Evolutionary conservation across 1,139 yeast species (phyloP).

Genomic region (Kodamaea derodonti): DNA sequence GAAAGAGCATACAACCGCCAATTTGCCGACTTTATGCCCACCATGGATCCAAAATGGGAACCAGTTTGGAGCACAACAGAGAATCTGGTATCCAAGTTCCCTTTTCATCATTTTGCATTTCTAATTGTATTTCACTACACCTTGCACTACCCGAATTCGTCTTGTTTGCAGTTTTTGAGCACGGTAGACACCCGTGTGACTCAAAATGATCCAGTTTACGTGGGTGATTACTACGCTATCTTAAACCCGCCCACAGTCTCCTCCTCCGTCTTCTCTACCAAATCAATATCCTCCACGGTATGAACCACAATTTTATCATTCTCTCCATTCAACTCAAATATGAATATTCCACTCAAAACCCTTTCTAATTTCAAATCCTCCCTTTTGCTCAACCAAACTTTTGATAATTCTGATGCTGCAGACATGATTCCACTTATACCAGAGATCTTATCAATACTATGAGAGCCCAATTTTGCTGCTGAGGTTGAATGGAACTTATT

Average conservation of each 20-base stretch:
- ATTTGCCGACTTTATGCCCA: too few species aligned
- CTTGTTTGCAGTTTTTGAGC: too few species aligned
- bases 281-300: slow-evolving; percentile 72
- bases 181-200: too few species aligned
- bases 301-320: slow-evolving; percentile 64
- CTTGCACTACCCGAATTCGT: too few species aligned
- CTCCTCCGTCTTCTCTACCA: slow-evolving; percentile 45
- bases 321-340: slow-evolving; percentile 63
- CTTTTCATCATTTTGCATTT: too few species aligned
- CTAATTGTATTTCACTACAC: too few species aligned
- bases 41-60: too few species aligned
- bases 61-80: too few species aligned
- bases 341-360: slow-evolving; percentile 64
- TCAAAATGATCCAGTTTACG: too few species aligned
- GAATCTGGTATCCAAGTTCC: too few species aligned
- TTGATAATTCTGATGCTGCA: slow-evolving; percentile 24
- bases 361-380: slow-evolving; percentile 41
- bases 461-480: slow-evolving; percentile 36
- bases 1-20: too few species aligned
- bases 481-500: slow-evolving; percentile 27
- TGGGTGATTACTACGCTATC: too few species aligned
- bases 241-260: slow-evolving; percentile 24
- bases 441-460: slow-evolving; percentile 37
- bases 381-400: slow-evolving; percentile 19
- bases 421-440: slow-evolving; percentile 18